Conservation (phyloP, 768 basidiomycete genomes). For the Cyclocybe cylindracea region DNA sequence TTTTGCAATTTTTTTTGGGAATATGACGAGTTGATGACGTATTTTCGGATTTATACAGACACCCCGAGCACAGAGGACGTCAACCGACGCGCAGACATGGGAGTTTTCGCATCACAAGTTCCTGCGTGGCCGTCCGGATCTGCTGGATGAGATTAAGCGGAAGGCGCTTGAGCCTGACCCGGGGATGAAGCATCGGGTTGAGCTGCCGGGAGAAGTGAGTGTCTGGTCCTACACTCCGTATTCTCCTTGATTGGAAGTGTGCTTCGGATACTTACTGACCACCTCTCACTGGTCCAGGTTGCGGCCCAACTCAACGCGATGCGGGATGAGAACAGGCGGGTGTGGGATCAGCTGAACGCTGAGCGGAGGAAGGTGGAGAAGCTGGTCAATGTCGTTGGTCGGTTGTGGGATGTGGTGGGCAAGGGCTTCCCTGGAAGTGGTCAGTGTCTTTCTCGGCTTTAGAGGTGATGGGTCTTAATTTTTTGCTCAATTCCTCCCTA, state of each 20-base stretch:
- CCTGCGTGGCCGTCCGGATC: conserved; percentile 75
- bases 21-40: not conserved
- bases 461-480: not conserved
- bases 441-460: conserved; percentile 29
- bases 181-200: conserved; percentile 67
- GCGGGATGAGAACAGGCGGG: conserved; percentile 69
- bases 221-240: conserved; percentile 4
- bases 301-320: conserved; percentile 67
- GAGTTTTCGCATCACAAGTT: conserved; percentile 90
- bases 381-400: conserved; percentile 56
- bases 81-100: conserved; percentile 82
- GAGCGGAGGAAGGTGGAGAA: conserved; percentile 66
- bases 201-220: conserved; percentile 79
- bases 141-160: conserved; percentile 84
- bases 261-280: conserved; percentile 20
- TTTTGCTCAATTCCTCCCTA: not conserved
- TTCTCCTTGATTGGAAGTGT: too few relatives aligned
- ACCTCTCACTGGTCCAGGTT: conserved; percentile 34
- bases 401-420: conserved; percentile 63
- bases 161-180: conserved; percentile 85
- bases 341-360: conserved; percentile 54
- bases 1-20: conserved; percentile 1
- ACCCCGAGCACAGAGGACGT: conserved; percentile 80
- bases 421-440: conserved; percentile 56
- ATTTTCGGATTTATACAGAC: conserved; percentile 43